Percentiles rank a stretch among this genome's conserved stretches.
Conservation (phyloP, 2,329 filamentous ascomycete genomes). For the Magnaporthales sp. region DNA sequence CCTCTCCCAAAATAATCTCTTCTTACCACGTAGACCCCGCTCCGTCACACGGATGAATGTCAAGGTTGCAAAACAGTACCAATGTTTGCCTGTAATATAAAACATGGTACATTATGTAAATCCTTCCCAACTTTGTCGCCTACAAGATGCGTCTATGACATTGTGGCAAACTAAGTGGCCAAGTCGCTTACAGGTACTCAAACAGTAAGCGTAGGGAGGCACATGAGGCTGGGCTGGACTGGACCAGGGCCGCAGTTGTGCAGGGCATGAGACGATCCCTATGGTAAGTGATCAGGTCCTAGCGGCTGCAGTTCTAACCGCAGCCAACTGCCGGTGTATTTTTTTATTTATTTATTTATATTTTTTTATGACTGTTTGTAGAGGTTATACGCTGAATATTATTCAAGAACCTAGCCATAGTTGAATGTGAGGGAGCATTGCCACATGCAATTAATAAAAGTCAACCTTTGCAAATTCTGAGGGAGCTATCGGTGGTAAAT, state of each 20-base stretch:
- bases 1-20: background rate
- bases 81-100: background rate
- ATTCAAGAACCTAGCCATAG: background rate
- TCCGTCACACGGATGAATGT: background rate
- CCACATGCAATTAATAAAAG: background rate
- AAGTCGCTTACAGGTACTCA: background rate
- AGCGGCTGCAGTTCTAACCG: background rate
- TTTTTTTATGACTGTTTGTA: no score
- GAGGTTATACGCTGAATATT: background rate
- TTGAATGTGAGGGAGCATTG: background rate
- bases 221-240: background rate
- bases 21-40: background rate
- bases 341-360: background rate
- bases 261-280: background rate
- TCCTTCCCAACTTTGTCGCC: background rate
- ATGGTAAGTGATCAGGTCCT: background rate
- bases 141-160: background rate
- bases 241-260: background rate
- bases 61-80: background rate
- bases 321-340: background rate
- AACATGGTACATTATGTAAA: background rate
- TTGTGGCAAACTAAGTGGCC: background rate
- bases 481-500: background rate
- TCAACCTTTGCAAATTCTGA: background rate
- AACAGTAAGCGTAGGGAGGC: background rate